These are phyloP conservation scores for Viola odorata DNA, from an alignment of 345 rosid genomes.

Conservation along the genomic window DNA sequence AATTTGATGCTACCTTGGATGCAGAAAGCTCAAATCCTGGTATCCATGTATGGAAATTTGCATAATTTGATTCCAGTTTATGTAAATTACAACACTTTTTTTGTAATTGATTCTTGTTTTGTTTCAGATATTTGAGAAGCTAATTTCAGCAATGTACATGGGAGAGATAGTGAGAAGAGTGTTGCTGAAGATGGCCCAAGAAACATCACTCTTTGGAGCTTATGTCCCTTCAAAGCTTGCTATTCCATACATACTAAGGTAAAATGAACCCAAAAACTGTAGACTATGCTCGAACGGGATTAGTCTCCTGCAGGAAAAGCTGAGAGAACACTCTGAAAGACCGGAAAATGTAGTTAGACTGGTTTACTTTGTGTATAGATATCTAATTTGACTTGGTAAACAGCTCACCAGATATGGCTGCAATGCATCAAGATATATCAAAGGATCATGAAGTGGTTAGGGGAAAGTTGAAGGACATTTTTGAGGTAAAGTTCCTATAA, in stretches of 20 bases:
- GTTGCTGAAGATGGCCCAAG: conserved; percentile 48
- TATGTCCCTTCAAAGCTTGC: conserved; percentile 41
- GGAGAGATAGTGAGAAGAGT: conserved; percentile 79
- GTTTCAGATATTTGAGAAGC: conserved; percentile 52
- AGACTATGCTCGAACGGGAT: background rate
- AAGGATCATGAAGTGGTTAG: conserved; percentile 39
- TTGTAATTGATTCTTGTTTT: conserved; percentile 4
- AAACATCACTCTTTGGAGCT: conserved; percentile 53
- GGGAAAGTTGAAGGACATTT: conserved; percentile 45
- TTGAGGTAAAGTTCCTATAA: conserved; percentile 28
- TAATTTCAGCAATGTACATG: conserved; percentile 54
- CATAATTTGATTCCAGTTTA: background rate
- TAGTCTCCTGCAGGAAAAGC: background rate
- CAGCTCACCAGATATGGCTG: conserved; percentile 61
- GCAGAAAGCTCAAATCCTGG: conserved; percentile 47
- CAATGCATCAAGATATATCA: conserved; percentile 68
- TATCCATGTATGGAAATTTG: conserved; percentile 26
- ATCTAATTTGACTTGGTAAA: background rate
- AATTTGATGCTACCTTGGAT: conserved; percentile 48
- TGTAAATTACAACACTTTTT: background rate
- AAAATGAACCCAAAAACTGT: background rate
- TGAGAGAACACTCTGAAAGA: background rate
- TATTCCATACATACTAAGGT: conserved; percentile 51
- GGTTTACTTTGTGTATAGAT: background rate
- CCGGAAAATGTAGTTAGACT: background rate